Conservation (phyloP, 228 moss, liverwort and hornwort genomes). For the Sphagnum magellanicum region DNA sequence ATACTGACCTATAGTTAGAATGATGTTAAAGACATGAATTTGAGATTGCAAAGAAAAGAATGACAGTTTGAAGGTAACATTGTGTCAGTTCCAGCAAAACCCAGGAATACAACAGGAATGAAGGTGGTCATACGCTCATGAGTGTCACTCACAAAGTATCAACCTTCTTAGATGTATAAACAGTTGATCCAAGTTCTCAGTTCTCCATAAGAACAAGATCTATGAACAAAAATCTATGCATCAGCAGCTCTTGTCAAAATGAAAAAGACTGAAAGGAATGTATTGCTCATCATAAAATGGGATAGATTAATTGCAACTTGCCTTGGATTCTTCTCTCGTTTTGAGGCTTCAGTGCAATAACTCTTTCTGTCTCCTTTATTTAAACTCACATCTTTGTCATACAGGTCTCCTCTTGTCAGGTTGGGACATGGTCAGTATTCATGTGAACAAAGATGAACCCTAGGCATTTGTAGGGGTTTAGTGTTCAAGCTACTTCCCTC, state of each 20-base stretch:
- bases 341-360: conserved; percentile 36
- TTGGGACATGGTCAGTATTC: conserved; percentile 66
- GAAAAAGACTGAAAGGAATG: neutral
- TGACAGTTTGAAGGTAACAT: no score
- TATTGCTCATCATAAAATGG: neutral
- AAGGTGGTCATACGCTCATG: no score
- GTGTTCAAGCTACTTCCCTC: no score
- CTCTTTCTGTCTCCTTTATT: conserved; percentile 58
- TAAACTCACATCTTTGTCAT: conserved; percentile 48
- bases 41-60: no score
- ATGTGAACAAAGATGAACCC: conserved; percentile 60
- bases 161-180: neutral
- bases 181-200: neutral
- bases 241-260: neutral
- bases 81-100: no score
- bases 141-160: no score
- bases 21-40: neutral
- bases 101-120: no score
- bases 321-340: conserved; percentile 60
- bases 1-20: conserved; percentile 35
- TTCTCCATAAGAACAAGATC: no score
- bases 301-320: conserved; percentile 7
- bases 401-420: conserved; percentile 63
- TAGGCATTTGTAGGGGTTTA: conserved; percentile 59
- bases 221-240: neutral